Percentiles rank a stretch among this genome's conserved stretches.
phyloP scores from a whole-genome alignment of 1,284 basidiomycete genomes.

The Wallemia mellicola region DNA sequence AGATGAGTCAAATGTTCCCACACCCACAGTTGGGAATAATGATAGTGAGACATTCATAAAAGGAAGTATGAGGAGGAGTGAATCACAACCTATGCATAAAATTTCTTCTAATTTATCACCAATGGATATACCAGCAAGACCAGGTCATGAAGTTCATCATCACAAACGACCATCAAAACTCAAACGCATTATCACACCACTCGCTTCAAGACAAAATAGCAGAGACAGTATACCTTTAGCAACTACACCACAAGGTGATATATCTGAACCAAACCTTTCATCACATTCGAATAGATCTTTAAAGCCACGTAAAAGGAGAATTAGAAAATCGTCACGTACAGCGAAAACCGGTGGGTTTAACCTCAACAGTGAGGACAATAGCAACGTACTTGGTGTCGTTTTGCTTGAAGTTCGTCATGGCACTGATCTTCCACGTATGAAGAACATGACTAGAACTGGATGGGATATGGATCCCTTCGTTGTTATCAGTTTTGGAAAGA shows the following conservation, averaged over 20 bases:
- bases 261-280: constrained; percentile 3
- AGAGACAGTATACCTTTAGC: constrained; percentile 4
- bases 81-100: background rate
- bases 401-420: constrained; percentile 47
- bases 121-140: constrained; percentile 3
- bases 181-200: constrained; percentile 3
- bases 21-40: background rate
- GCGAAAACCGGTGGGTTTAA: constrained; percentile 24
- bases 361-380: constrained; percentile 26
- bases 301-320: constrained; percentile 4
- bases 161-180: constrained; percentile 2
- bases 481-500: constrained; percentile 83
- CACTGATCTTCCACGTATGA: constrained; percentile 50
- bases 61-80: constrained; percentile 4
- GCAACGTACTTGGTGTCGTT: constrained; percentile 74
- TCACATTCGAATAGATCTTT: background rate
- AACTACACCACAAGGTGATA: constrained; percentile 2
- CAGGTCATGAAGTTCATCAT: no score
- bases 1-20: background rate
- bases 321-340: constrained; percentile 10
- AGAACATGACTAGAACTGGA: constrained; percentile 56
- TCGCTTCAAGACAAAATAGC: constrained; percentile 5
- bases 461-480: constrained; percentile 97
- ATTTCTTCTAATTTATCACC: constrained; percentile 3
- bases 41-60: background rate